These are phyloP conservation scores for Setaria italica DNA, from an alignment of 202 grass and related monocot genomes.

Conservation along the genomic window DNA sequence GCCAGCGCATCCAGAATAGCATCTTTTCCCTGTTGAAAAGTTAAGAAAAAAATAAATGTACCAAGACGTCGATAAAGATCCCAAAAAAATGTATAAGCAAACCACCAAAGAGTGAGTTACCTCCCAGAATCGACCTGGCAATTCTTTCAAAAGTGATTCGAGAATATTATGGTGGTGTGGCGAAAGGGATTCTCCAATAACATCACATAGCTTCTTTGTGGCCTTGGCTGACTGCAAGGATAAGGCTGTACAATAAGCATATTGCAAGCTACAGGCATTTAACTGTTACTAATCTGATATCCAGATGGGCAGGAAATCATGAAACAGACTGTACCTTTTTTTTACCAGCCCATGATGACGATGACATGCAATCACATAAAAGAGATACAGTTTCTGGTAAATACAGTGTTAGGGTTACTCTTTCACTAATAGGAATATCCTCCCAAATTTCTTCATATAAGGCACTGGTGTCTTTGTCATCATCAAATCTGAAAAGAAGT, in stretches of 20 bases:
- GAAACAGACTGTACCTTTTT: slow-evolving; percentile 75
- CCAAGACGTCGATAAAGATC: slow-evolving; percentile 25
- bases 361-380: slow-evolving; percentile 41
- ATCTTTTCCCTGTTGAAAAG: slow-evolving; percentile 77
- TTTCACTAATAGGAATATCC: slow-evolving; percentile 91
- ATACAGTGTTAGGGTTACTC: slow-evolving; percentile 88
- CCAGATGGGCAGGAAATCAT: slow-evolving; percentile 30
- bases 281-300: slow-evolving; percentile 30
- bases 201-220: slow-evolving; percentile 78
- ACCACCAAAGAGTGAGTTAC: slow-evolving; percentile 46
- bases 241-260: slow-evolving; percentile 40
- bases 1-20: slow-evolving; percentile 81
- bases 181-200: slow-evolving; percentile 77
- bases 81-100: slow-evolving; percentile 5
- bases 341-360: slow-evolving; percentile 65
- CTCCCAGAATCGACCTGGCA: slow-evolving; percentile 94
- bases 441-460: slow-evolving; percentile 95
- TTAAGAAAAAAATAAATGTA: slow-evolving; percentile 33
- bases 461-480: slow-evolving; percentile 88
- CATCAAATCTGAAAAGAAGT: slow-evolving; percentile 77
- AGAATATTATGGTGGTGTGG: slow-evolving; percentile 75
- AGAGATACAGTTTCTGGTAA: slow-evolving; percentile 58
- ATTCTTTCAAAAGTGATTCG: slow-evolving; percentile 82
- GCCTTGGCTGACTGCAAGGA: slow-evolving; percentile 89
- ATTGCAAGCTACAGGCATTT: slow-evolving; percentile 11